Base-by-base conservation (phyloP, 495 filamentous ascomycete species). In the Hyaloscypha variabilis region DNA sequence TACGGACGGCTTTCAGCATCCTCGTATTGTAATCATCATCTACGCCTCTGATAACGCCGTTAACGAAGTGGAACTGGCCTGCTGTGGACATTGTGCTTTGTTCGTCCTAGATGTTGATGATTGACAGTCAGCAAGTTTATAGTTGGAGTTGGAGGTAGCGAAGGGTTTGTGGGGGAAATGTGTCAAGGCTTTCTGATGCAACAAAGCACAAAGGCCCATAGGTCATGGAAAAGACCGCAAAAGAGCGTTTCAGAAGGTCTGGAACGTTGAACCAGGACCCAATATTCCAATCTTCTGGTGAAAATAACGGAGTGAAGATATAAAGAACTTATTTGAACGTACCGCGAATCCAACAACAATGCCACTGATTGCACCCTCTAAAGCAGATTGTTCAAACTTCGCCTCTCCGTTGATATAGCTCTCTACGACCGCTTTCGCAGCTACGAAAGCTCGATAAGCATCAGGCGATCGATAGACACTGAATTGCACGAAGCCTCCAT, bases 381-480 rank as follows among this genome's bases (percentile, higher is more conserved):
- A 82, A 68, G 91, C 88, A 61, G 91, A 79, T n/a, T 85, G 81
- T 65, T 98, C 92, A 58, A 99, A 90, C 31, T 78, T 78, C 1
- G 79, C 78, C 14, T 72, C 75, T 13, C 88, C 90, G 39, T 78
- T 79, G n/a, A 87, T 81, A 68, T 87, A 85, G 39, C 87, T 86
- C 61, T 88, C 85, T 39, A 98, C 85, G 30, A 93, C 91, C 55
- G 87, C 79, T 67, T 89, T 89, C 67, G 88, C 88, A 2, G 90
- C 89, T 59, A 83, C 79, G 73, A 94, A 97, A 1, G 96, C 95
- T 72, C 91, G 93, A 79, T 88, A 91, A 5, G 91, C 88, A 63
- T 97, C 90, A 0, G 95, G 94, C 8, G 93, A 94, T 25, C 94
- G 88, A 79, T 94, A 97, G 52, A 98, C 89, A 59, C 84, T 83